phyloP scores from a whole-genome alignment of 768 basidiomycete species.

The Suillus cothurnatus region DNA sequence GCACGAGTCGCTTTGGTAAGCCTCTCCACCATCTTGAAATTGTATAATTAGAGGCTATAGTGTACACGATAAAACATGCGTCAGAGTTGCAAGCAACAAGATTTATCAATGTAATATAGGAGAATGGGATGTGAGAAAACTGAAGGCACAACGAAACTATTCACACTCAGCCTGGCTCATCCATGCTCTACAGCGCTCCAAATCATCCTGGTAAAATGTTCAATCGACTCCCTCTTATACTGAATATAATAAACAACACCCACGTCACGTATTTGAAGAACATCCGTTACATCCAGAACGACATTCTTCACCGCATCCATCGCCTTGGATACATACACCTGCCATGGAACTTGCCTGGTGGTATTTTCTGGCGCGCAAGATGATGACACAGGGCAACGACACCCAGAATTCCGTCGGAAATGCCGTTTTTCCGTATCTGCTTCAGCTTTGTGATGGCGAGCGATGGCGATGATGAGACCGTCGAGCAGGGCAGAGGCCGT shows the following conservation, averaged over 20 bases:
- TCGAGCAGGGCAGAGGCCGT: conserved; percentile 55
- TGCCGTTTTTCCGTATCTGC: conserved; percentile 15
- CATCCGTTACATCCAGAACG: conserved; percentile 26
- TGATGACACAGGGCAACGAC: neutral
- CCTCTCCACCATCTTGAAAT: conserved; percentile 4
- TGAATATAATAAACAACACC: neutral
- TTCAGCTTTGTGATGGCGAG: conserved; percentile 37
- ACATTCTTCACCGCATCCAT: conserved; percentile 16
- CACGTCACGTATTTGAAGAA: conserved; percentile 25
- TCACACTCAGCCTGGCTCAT: conserved; percentile 15
- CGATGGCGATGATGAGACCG: conserved; percentile 42
- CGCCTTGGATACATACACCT: conserved; percentile 16
- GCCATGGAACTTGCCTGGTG: conserved; percentile 14
- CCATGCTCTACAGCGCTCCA: conserved; percentile 29
- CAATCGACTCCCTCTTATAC: neutral
- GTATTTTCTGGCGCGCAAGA: neutral
- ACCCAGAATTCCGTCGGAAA: neutral
- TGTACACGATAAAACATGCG: neutral
- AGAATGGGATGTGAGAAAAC: neutral
- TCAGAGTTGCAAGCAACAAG: neutral
- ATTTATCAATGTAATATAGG: neutral
- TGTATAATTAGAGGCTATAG: conserved; percentile 18
- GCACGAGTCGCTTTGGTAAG: neutral
- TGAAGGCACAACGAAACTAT: conserved; percentile 4
- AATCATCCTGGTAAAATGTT: conserved; percentile 19